Evolutionary conservation across 2,329 filamentous ascomycete species (phyloP).

Genomic region (Fusarium acutatum): DNA sequence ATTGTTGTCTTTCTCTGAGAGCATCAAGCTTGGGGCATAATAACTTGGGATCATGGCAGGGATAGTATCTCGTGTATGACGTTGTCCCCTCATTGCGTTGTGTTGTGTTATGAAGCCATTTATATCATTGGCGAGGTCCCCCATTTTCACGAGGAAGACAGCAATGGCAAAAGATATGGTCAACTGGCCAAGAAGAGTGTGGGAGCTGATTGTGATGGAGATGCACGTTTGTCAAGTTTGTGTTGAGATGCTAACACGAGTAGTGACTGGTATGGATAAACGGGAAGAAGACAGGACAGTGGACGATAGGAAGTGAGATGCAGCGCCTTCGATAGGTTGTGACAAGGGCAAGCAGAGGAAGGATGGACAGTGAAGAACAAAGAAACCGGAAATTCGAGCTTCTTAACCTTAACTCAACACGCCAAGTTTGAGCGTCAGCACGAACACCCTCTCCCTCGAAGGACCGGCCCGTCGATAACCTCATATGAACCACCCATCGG

Average conservation of each 20-base stretch:
- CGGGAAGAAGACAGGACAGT: background rate
- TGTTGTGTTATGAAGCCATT: constrained; percentile 26
- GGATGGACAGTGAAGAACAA: background rate
- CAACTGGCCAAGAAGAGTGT: background rate
- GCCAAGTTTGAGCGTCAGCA: constrained; percentile 18
- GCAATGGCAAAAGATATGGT: background rate
- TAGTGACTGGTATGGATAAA: background rate
- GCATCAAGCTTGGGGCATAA: constrained; percentile 22
- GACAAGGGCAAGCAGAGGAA: background rate
- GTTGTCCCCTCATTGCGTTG: constrained; percentile 10
- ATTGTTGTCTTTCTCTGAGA: constrained; percentile 5
- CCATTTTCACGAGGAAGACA: background rate
- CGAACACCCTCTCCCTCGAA: background rate
- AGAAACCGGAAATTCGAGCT: constrained; percentile 5
- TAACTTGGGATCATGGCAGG: background rate
- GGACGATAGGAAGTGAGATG: background rate
- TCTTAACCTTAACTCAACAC: constrained; percentile 11
- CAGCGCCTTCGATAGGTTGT: background rate
- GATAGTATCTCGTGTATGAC: background rate
- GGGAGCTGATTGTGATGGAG: background rate
- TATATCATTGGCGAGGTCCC: constrained; percentile 18
- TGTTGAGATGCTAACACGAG: background rate
- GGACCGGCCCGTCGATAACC: constrained; percentile 3
- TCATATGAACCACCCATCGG: background rate
- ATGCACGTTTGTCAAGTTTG: background rate